These are phyloP conservation scores for Aspergillus sclerotialis DNA, from an alignment of 2,329 filamentous ascomycete species.

Conservation along the genomic window DNA sequence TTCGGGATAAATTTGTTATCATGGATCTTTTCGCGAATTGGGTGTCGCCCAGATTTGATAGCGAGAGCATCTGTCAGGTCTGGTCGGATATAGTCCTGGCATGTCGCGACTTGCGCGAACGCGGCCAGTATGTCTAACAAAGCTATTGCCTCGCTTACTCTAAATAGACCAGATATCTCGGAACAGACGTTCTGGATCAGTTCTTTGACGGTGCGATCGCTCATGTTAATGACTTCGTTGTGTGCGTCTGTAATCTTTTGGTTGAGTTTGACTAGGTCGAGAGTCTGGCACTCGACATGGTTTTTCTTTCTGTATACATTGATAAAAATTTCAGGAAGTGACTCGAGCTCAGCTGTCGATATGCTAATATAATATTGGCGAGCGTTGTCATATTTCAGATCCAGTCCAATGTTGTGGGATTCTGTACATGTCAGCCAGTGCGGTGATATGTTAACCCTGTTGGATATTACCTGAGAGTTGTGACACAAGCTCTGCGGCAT, in stretches of 20 bases:
- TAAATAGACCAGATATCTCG: constrained; percentile 68
- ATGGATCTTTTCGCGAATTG: constrained; percentile 68
- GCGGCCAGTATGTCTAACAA: constrained; percentile 78
- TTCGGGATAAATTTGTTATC: constrained; percentile 71
- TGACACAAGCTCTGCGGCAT: constrained; percentile 65
- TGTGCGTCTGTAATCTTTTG: constrained; percentile 71
- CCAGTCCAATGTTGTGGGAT: constrained; percentile 52
- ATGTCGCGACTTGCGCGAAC: constrained; percentile 68
- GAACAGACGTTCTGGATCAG: constrained; percentile 66
- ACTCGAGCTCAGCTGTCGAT: constrained; percentile 53
- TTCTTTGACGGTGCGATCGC: constrained; percentile 66
- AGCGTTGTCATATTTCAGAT: constrained; percentile 67
- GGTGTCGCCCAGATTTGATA: constrained; percentile 68
- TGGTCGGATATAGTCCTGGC: constrained; percentile 61
- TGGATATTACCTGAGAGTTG: constrained; percentile 54
- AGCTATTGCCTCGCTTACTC: constrained; percentile 76
- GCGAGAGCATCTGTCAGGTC: constrained; percentile 62
- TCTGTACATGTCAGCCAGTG: constrained; percentile 34
- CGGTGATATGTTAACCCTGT: neutral
- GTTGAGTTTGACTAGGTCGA: constrained; percentile 76
- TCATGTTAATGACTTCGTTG: constrained; percentile 75
- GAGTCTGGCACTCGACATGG: constrained; percentile 79
- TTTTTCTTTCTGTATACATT: constrained; percentile 67
- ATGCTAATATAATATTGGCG: constrained; percentile 76
- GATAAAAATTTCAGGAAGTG: constrained; percentile 64